Evolutionary conservation across 371 early-diverging fungal species (phyloP), one percentile per base, ranked within the genome.

Genomic region (Syncephalastrum sp.): DNA sequence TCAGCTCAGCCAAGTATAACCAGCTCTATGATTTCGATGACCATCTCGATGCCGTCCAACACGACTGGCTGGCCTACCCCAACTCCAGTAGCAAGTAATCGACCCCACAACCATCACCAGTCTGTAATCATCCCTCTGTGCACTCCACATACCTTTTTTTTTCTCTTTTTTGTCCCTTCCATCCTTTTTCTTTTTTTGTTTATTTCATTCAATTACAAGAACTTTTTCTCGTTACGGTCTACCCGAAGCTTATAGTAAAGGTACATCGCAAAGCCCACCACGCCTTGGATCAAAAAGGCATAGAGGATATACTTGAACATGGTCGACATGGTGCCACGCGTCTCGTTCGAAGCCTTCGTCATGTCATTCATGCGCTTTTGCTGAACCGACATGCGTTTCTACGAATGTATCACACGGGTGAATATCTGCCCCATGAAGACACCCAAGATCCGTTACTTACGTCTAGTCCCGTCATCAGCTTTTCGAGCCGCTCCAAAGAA

Each of bases 1-100:
- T 75, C 23, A 72, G 63, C 46, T 47, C 63, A 14, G 56, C 66
- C 29, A 68, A 72, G 7, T 82, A 84, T 60, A 71, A 72, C 41
- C 64, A 70, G 5, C 15, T 92, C 6, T 68, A 75, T 23, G 92
- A 92, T 59, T 90, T 92, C 63, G 90, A 89, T 50, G 86, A 83
- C 59, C 91, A 91, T 61, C 57, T 92, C 50, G 90, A 90, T 53
- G 70, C 90, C 49, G 76, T 85, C 16, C 63, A 75, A 38, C 64
- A 74, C 43, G 86, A 90, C 63, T 92, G 92, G 92, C 62, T 92
- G 15, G 50, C 41, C 5, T 56, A 56, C 16, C 24, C 24, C 42
- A 54, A 16, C 38, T 8, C 10, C 38, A 33, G 38, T 33, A 33
- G 38, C 38, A 33, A 33, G 38, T 33, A 12, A 33, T 1, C 38